phyloP scores from a whole-genome alignment of 805 yeast species.

The Zygosaccharomyces kombuchaensis region DNA sequence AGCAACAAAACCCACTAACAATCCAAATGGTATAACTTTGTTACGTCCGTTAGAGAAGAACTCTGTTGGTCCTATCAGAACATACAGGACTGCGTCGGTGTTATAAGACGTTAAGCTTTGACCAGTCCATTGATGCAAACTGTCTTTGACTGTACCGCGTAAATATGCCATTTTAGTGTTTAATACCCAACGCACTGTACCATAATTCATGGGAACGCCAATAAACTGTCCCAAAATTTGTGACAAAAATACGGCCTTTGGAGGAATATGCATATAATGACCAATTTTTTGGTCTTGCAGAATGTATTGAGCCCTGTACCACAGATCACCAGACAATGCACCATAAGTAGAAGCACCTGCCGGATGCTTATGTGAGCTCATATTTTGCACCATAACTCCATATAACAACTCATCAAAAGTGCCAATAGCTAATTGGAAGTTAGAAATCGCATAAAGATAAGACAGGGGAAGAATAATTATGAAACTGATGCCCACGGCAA shows the following conservation, averaged over 20 bases:
- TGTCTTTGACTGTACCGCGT: slow-evolving; percentile 43
- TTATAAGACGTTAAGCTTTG: slow-evolving; percentile 42
- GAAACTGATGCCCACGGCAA: slow-evolving; percentile 43
- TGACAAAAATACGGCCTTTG: slow-evolving; percentile 53
- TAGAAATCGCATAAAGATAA: slow-evolving; percentile 47
- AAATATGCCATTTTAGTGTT: slow-evolving; percentile 2
- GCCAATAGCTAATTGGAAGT: slow-evolving; percentile 50
- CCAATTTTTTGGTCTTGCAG: slow-evolving; percentile 54
- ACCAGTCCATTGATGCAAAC: slow-evolving; percentile 40
- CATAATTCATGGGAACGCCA: slow-evolving; percentile 14
- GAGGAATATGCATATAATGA: slow-evolving; percentile 62
- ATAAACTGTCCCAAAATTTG: slow-evolving; percentile 34
- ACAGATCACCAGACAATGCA: slow-evolving; percentile 50
- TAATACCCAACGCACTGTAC: slow-evolving; percentile 36
- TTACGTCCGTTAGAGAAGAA: slow-evolving; percentile 48
- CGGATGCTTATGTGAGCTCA: slow-evolving; percentile 37
- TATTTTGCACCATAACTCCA: slow-evolving; percentile 42
- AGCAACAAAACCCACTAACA: slow-evolving; percentile 52
- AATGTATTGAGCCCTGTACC: slow-evolving; percentile 45
- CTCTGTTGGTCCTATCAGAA: slow-evolving; percentile 52
- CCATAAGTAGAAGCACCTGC: slow-evolving; percentile 48
- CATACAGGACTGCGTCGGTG: slow-evolving; percentile 53
- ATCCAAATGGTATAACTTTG: slow-evolving; percentile 53
- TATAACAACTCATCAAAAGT: slow-evolving; percentile 48
- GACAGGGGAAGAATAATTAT: slow-evolving; percentile 47